Evolutionary conservation across 2,329 filamentous ascomycete genomes (phyloP), one percentile per base, ranked within the genome.

Genomic region (Cercospora zeae-maydis): DNA sequence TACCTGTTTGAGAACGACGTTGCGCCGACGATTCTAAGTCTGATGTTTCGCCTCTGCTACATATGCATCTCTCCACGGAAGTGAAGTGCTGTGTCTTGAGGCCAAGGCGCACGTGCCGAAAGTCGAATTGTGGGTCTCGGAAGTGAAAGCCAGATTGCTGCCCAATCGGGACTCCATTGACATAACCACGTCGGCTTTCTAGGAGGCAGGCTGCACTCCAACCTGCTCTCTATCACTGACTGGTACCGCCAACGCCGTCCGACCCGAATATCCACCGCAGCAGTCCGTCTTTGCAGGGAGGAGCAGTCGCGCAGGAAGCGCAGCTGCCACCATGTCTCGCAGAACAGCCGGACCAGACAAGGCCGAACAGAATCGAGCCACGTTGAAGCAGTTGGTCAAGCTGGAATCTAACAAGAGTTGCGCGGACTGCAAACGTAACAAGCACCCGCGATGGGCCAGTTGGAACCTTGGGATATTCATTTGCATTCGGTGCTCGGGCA

Each of bases 391-490:
- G 75, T 85, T 99, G 71, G 83, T 98, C 76, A 99, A 98, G 81
- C 81, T 99, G 70, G 93, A 98, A 75, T 82, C 87, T 66, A 99
- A 99, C 82, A 99, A 99, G 82, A 87, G 90, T 75, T 99, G 95
- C 83, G 92, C 93, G 65, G 95, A 99, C 78, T 99, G 95, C 86
- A 99, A 99, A 83, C 88, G 90, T 77, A 99, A 98, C 83, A 99
- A 98, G 79, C 95, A 97, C 81, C 95, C 95, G 65, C 86, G 95
- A 89, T 99, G 95, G 95, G 95, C 95, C 33, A 97, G 92, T 75
- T 99, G 95, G 95, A 99, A 99, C 77, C 80, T 99, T 59, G 95
- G 95, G 72, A 88, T 99, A 74, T 99, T 99, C 76, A 83, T 99
- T 74, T 99, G 95, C 82, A 99, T 99, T 76, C 82, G 81, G 75